Base-by-base conservation (phyloP, 2,329 filamentous ascomycete genomes). In the Pyrenophora graminea region DNA sequence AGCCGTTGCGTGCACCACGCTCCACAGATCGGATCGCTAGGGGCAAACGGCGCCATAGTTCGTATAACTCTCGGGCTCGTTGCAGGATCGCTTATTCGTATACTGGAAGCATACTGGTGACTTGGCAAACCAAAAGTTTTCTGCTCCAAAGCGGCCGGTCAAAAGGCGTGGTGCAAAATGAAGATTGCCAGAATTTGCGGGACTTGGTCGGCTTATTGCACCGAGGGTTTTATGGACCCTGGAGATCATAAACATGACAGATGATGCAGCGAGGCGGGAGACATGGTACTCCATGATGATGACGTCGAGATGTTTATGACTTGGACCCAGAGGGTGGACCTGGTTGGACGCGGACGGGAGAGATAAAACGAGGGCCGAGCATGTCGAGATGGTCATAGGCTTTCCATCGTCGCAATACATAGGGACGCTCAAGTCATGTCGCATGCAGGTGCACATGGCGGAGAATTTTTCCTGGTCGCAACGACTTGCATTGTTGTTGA, bases 11-110 rank as follows among this genome's bases (percentile, higher is more conserved):
- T 45, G 56, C 55, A 45, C 47, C 45, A 40, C 38, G 54, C 42
- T 59, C 56, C 50, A 59, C 53, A 56, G 53, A 56, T 59, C 52
- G 45, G 53, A 53, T 59, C 25, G 38, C 30, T 43, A 43, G 43
- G 30, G 36, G 51, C 50, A 43, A 55, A 51, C 37, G 45, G 48
- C 42, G 52, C 50, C 31, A 33, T 42, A n/a, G 37, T 25, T 40
- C 33, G 58, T 56, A 50, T 56, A 49, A 55, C 55, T 45, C 47
- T 32, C 43, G 40, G 33, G 13, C 21, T 48, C 15, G 50, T 47
- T 38, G 44, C 48, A 43, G 39, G 21, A 37, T 39, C 46, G 48
- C 52, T 54, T 45, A 52, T 15, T 47, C 38, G 25, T 56, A 40
- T 55, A 42, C 38, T 27, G 18, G 33, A 30, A 30, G 27, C 27